Evolutionary conservation across 805 yeast species (phyloP).

Genomic region (Ogataea pini): DNA sequence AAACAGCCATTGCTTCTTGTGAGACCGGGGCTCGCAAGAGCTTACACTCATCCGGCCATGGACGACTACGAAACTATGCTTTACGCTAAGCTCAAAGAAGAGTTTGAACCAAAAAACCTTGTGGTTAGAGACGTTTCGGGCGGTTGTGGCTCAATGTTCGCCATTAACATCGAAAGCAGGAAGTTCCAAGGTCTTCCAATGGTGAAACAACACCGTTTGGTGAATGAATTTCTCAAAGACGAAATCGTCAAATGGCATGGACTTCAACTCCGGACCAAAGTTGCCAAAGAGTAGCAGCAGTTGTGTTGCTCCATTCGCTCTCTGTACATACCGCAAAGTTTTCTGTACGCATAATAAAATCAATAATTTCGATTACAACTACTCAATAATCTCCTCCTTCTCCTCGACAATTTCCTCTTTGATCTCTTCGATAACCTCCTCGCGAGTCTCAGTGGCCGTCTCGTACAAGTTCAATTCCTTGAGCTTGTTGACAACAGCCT

Average conservation of each 20-base stretch:
- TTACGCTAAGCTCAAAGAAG: slow-evolving; percentile 51
- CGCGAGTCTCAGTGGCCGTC: slow-evolving; percentile 46
- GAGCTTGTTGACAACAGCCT: slow-evolving; percentile 47
- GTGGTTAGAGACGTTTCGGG: slow-evolving; percentile 84
- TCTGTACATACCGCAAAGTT: slow-evolving; percentile 2
- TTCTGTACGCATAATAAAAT: slow-evolving; percentile 6
- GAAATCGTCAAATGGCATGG: slow-evolving; percentile 96
- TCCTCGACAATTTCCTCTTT: slow-evolving; percentile 74
- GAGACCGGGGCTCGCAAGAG: background rate
- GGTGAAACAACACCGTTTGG: slow-evolving; percentile 90
- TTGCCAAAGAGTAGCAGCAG: slow-evolving; percentile 29
- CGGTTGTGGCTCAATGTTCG: slow-evolving; percentile 98
- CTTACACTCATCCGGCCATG: slow-evolving; percentile 29
- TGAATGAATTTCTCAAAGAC: slow-evolving; percentile 75
- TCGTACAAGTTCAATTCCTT: slow-evolving; percentile 49
- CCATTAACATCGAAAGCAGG: slow-evolving; percentile 71
- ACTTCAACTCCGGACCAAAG: slow-evolving; percentile 76
- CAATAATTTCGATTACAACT: background rate
- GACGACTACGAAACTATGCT: slow-evolving; percentile 68
- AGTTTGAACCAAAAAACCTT: slow-evolving; percentile 61
- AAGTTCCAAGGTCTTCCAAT: slow-evolving; percentile 78
- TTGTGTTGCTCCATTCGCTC: background rate
- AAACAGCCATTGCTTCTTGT: background rate
- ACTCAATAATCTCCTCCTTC: slow-evolving; percentile 65
- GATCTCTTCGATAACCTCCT: slow-evolving; percentile 71